Percentiles rank a stretch among this genome's conserved stretches.
These are phyloP conservation scores for Cryphonectria parasitica DNA, from an alignment of 2,329 filamentous ascomycete species.

Conservation along the genomic window DNA sequence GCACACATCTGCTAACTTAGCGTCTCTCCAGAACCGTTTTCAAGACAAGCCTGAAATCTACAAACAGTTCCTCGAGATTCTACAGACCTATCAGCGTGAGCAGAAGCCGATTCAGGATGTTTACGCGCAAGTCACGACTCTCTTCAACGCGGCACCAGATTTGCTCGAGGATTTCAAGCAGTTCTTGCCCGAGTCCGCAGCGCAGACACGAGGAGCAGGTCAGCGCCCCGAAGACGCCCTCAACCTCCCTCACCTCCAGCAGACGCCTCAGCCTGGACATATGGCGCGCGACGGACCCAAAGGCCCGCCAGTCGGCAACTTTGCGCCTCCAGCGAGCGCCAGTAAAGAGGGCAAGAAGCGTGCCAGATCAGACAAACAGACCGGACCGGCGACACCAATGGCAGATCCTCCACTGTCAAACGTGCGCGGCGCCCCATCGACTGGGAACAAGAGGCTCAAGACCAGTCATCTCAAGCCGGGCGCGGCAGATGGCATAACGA, in stretches of 20 bases:
- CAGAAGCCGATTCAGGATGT: conserved; percentile 99
- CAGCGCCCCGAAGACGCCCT: conserved; percentile 69
- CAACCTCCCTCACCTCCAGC: conserved; percentile 49
- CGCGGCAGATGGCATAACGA: conserved; percentile 60
- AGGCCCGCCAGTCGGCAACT: conserved; percentile 93
- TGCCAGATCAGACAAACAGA: conserved; percentile 63
- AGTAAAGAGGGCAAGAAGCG: conserved; percentile 92
- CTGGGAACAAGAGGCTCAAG: conserved; percentile 69
- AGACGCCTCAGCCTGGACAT: conserved; percentile 59
- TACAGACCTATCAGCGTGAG: conserved; percentile 97
- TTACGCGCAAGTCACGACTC: conserved; percentile 91
- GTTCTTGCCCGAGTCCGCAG: conserved; percentile 86
- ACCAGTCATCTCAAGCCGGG: conserved; percentile 67
- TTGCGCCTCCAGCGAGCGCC: conserved; percentile 79
- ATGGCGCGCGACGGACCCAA: conserved; percentile 66
- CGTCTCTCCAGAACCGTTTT: conserved; percentile 78
- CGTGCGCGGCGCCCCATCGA: conserved; percentile 41
- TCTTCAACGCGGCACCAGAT: conserved; percentile 93
- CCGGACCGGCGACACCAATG: conserved; percentile 50
- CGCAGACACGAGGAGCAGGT: conserved; percentile 60
- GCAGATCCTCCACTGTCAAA: conserved; percentile 41
- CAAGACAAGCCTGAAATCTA: conserved; percentile 97
- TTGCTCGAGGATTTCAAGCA: conserved; percentile 98
- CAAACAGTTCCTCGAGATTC: conserved; percentile 97
- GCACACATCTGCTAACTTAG: neutral